Evolutionary conservation across 2,329 filamentous ascomycete species (phyloP).

Genomic region (Neofusicoccum parvum): DNA sequence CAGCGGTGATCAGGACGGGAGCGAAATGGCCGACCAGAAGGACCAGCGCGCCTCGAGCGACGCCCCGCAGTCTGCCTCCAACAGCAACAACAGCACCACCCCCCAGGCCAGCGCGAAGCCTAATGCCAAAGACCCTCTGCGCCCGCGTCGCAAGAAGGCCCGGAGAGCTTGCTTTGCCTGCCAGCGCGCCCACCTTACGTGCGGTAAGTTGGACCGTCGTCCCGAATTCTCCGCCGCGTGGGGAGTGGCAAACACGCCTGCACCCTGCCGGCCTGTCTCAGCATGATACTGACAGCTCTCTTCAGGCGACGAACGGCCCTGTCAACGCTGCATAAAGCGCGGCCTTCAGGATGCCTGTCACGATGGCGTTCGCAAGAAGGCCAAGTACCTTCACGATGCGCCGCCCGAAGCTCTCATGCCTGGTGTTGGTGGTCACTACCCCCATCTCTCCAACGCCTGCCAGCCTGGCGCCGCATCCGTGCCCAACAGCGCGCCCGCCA

Average conservation of each 20-base stretch:
- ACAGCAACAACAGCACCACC: slow-evolving; percentile 35
- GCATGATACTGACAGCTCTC: slow-evolving; percentile 32
- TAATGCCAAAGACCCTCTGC: slow-evolving; percentile 82
- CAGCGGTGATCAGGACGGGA: slow-evolving; percentile 43
- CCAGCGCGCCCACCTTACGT: slow-evolving; percentile 95
- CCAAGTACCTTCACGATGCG: slow-evolving; percentile 97
- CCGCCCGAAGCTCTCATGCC: slow-evolving; percentile 85
- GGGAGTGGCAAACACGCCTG: slow-evolving; percentile 21
- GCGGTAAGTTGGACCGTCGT: slow-evolving; percentile 69
- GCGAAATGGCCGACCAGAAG: slow-evolving; percentile 49
- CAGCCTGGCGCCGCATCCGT: slow-evolving; percentile 29
- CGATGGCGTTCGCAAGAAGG: slow-evolving; percentile 97
- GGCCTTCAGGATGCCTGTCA: slow-evolving; percentile 89
- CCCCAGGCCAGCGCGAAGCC: slow-evolving; percentile 31
- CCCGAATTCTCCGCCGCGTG: slow-evolving; percentile 22
- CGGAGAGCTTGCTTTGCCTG: slow-evolving; percentile 94
- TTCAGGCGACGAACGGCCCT: slow-evolving; percentile 90
- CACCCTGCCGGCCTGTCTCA: slow-evolving; percentile 23
- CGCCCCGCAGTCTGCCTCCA: slow-evolving; percentile 29
- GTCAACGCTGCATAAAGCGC: slow-evolving; percentile 90
- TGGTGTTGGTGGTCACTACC: slow-evolving; percentile 75
- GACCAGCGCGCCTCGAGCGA: slow-evolving; percentile 42
- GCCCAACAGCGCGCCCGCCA: slow-evolving; percentile 25
- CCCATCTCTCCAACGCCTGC: slow-evolving; percentile 39
- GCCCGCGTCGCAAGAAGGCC: slow-evolving; percentile 93